A percentile compares a stretch with the other conserved stretches of the same genome.
Conservation (phyloP, 148 eudicot genomes). For the Dysphania ambrosioides region DNA sequence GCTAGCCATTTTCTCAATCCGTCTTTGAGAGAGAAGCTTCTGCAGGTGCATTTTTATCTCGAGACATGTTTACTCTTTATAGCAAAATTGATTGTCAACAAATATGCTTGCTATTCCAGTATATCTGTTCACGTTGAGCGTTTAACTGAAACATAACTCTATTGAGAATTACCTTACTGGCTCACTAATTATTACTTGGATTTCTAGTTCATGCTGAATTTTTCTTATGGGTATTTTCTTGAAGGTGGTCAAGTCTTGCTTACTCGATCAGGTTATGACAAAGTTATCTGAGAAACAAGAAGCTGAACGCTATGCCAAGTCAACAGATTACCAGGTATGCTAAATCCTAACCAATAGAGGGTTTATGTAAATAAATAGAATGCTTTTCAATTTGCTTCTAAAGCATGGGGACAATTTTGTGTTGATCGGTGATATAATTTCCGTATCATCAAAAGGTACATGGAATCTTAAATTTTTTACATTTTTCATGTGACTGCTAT, state of each 20-base stretch:
- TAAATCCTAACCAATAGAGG: not conserved
- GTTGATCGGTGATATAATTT: not conserved
- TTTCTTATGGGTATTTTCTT: slow-evolving; percentile 6
- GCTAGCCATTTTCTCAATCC: slow-evolving; percentile 17
- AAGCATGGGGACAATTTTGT: not conserved
- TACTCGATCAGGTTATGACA: slow-evolving; percentile 29
- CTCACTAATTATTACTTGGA: not conserved
- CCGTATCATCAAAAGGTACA: not conserved
- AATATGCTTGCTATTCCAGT: not conserved
- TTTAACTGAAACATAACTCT: not conserved
- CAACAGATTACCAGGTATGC: slow-evolving; percentile 36
- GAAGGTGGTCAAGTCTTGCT: slow-evolving; percentile 29
- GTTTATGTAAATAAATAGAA: too few species aligned
- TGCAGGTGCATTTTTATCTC: slow-evolving; percentile 25
- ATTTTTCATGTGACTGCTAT: too few species aligned
- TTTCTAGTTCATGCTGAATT: not conserved
- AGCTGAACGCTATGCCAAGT: slow-evolving; percentile 29
- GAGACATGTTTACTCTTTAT: not conserved
- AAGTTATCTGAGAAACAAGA: slow-evolving; percentile 26
- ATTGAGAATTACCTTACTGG: not conserved
- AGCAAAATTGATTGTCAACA: not conserved
- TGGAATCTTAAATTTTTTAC: too few species aligned
- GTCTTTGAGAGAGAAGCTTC: slow-evolving; percentile 17
- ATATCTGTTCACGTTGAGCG: not conserved
- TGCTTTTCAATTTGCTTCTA: not conserved